These are phyloP conservation scores for Acer yangbiense DNA, from an alignment of 345 rosid genomes.

Conservation along the genomic window DNA sequence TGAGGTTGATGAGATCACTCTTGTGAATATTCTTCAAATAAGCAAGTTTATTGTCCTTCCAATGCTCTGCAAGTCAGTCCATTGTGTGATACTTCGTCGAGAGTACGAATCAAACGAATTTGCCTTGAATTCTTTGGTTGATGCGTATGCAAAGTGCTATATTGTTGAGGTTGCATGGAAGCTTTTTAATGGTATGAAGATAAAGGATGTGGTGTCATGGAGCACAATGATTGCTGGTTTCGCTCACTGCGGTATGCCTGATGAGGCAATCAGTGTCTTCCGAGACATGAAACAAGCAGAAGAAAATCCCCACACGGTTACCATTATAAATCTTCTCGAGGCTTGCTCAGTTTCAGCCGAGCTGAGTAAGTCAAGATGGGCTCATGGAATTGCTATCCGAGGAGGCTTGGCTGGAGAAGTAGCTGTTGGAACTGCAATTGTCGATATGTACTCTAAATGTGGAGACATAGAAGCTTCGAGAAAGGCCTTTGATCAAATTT, in stretches of 20 bases:
- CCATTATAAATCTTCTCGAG: conserved; percentile 54
- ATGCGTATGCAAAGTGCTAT: conserved; percentile 60
- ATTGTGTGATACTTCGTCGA: conserved; percentile 43
- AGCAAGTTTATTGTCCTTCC: conserved; percentile 52
- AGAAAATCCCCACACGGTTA: conserved; percentile 47
- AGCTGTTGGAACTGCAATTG: conserved; percentile 59
- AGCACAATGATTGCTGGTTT: conserved; percentile 71
- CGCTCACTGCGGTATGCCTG: conserved; percentile 48
- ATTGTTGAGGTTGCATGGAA: conserved; percentile 46
- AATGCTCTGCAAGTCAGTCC: conserved; percentile 58
- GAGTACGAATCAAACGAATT: conserved; percentile 48
- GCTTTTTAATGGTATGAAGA: conserved; percentile 36
- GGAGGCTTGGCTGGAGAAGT: conserved; percentile 52
- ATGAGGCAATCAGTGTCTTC: conserved; percentile 57
- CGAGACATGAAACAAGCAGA: conserved; percentile 39
- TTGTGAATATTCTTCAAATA: conserved; percentile 54
- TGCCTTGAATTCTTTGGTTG: conserved; percentile 52
- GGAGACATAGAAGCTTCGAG: conserved; percentile 53
- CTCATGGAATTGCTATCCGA: conserved; percentile 68
- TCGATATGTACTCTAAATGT: conserved; percentile 72
- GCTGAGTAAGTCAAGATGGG: conserved; percentile 59
- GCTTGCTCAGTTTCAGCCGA: conserved; percentile 68
- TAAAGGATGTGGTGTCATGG: conserved; percentile 63
- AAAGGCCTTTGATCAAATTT: conserved; percentile 53
- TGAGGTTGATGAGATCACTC: conserved; percentile 53